A percentile compares a stretch with the other conserved stretches of the same genome.
phyloP scores from a whole-genome alignment of 768 basidiomycete species.

The Lactarius evosmus region DNA sequence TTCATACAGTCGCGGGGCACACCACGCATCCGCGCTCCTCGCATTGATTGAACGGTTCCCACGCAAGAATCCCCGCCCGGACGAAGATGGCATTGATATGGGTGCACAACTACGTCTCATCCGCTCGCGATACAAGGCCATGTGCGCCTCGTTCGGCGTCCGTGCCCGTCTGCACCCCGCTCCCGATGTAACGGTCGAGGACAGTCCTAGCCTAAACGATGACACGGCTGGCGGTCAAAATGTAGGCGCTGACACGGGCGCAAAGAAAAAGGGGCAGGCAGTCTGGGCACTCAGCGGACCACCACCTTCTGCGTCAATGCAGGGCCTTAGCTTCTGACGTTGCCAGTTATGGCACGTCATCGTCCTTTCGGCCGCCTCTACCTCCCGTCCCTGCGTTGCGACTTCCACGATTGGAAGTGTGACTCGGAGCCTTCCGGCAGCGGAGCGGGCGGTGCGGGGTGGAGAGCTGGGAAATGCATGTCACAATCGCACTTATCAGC shows the following conservation, averaged over 20 bases:
- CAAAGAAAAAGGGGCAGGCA: conserved; percentile 12
- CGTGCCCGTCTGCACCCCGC: conserved; percentile 43
- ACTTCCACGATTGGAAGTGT: conserved; percentile 20
- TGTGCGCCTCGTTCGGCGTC: conserved; percentile 81
- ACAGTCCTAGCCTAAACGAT: background rate
- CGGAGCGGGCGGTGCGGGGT: conserved; percentile 10
- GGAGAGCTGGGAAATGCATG: conserved; percentile 7
- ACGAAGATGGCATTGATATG: conserved; percentile 60
- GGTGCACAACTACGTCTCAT: conserved; percentile 77
- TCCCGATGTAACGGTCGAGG: conserved; percentile 5
- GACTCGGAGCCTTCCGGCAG: conserved; percentile 12
- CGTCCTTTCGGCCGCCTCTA: conserved; percentile 1
- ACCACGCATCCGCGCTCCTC: conserved; percentile 68
- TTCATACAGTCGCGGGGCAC: conserved; percentile 48
- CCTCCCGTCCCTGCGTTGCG: background rate
- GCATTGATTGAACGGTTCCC: conserved; percentile 76
- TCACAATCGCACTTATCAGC: conserved; percentile 22
- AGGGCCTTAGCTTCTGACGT: conserved; percentile 27
- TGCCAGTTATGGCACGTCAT: conserved; percentile 21
- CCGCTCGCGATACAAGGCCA: conserved; percentile 79
- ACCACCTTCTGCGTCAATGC: conserved; percentile 15
- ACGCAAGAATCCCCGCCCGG: conserved; percentile 61
- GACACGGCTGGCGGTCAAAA: background rate
- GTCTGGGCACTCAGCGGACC: conserved; percentile 21
- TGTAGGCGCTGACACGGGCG: conserved; percentile 3